Percentiles rank a stretch among this genome's conserved stretches.
Conservation (phyloP, 495 filamentous ascomycete genomes). For the Cercophora newfieldiana region DNA sequence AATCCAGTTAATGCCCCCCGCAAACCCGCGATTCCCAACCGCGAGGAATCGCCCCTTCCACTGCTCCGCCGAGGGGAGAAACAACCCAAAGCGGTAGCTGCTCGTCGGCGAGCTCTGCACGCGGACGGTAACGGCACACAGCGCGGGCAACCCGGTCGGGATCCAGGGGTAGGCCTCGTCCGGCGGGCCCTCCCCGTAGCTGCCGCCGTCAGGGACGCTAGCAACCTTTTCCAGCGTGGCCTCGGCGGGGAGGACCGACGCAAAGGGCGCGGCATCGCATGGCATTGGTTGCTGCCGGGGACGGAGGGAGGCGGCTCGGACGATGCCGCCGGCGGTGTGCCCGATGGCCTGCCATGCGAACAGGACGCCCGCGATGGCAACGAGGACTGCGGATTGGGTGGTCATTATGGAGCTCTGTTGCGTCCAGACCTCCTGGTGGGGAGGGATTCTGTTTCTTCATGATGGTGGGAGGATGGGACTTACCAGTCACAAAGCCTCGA, state of each 20-base stretch:
- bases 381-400: constrained; percentile 51
- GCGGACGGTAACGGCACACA: constrained; percentile 50
- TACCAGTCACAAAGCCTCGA: neutral
- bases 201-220: constrained; percentile 14
- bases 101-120: constrained; percentile 43
- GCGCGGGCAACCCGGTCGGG: constrained; percentile 44
- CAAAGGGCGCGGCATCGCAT: constrained; percentile 51
- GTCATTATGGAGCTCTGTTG: constrained; percentile 48
- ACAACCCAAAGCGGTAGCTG: constrained; percentile 48
- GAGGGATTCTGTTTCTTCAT: too few relatives aligned
- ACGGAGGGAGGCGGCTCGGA: constrained; percentile 61
- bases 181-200: constrained; percentile 35
- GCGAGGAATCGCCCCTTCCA: constrained; percentile 55
- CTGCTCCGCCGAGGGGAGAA: constrained; percentile 30
- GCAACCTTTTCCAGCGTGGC: neutral
- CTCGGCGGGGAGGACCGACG: constrained; percentile 10
- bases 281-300: constrained; percentile 47
- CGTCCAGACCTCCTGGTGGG: too few relatives aligned
- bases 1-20: constrained; percentile 55
- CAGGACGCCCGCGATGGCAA: constrained; percentile 61
- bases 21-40: constrained; percentile 54
- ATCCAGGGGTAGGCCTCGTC: constrained; percentile 42
- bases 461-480: too few relatives aligned
- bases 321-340: constrained; percentile 62
- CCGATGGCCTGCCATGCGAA: constrained; percentile 65